These are phyloP conservation scores for Pilatotrama ljubarskyi DNA, from an alignment of 768 basidiomycete genomes.

Conservation along the genomic window DNA sequence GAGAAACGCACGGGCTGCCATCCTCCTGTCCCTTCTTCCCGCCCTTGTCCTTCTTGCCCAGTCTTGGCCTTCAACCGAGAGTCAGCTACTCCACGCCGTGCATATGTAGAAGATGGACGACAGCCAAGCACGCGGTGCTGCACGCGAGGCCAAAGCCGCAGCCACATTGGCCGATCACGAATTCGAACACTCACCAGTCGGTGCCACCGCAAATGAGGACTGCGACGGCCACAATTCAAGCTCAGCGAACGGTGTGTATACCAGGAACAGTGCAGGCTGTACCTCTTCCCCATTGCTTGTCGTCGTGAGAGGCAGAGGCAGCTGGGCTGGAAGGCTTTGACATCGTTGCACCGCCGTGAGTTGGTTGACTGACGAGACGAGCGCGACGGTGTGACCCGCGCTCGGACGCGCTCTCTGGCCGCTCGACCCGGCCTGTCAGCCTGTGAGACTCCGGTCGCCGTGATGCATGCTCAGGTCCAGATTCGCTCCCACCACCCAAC, in stretches of 20 bases:
- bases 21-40: constrained; percentile 47
- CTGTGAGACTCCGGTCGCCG: constrained; percentile 4
- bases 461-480: not conserved
- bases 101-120: constrained; percentile 14
- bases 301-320: constrained; percentile 8
- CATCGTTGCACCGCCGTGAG: constrained; percentile 18
- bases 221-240: constrained; percentile 30
- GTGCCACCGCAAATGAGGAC: constrained; percentile 86
- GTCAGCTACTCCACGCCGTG: not conserved
- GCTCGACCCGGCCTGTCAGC: constrained; percentile 13
- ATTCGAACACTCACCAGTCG: constrained; percentile 64
- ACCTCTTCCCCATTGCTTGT: constrained; percentile 26
- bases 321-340: constrained; percentile 11
- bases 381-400: constrained; percentile 12
- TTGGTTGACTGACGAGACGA: constrained; percentile 14
- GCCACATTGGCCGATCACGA: constrained; percentile 15
- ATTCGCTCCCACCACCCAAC: not conserved
- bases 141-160: constrained; percentile 9
- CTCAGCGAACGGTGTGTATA: constrained; percentile 2
- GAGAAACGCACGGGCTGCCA: constrained; percentile 27
- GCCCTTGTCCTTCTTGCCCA: constrained; percentile 73
- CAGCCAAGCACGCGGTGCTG: constrained; percentile 5
- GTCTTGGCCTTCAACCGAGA: constrained; percentile 56
- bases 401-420: constrained; percentile 12
- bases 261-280: not conserved